Base-by-base conservation (phyloP, 1,284 basidiomycete genomes). In the Vanrija sp. region DNA sequence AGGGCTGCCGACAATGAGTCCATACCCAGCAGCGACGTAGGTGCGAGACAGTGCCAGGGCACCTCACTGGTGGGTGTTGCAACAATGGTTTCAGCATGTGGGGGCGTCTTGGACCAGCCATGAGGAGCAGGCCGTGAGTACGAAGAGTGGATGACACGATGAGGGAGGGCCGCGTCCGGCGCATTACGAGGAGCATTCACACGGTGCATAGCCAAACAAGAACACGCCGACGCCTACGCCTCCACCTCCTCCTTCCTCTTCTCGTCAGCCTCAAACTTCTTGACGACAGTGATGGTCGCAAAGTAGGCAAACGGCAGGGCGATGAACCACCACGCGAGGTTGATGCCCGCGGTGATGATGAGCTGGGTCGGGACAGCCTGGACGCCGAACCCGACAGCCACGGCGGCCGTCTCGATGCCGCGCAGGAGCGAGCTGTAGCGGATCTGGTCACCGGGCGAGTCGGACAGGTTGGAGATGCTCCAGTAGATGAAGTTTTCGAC, bases 401-500 rank as follows among this genome's bases (percentile, higher is more conserved):
- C 46, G 0, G 49, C 46, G 4, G 49, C 49, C 2, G 54, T 56
- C 54, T 56, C 54, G 16, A 56, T 56, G 2, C 54, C 54, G 22
- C 54, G 49, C 36, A 56, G 50, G 14, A 56, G 54, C 2, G 49
- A 56, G 19, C 24, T 24, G 49, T 56, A 51, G 3, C 54, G 45
- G 19, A 56, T 56, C 54, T 47, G 49, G 46, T 56, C 49, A 14
- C 54, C 54, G 1, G 54, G 54, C 20, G 49, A 49, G 49, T 56
- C 54, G 46, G 41, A 41, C 14, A 52, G 38, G 46, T 51, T 51
- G 35, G 35, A 22, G 19, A 56, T 45, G 25, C 54, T 49, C 46
- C 46, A 51, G 42, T 56, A 56, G 38, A 52, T 27, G 46, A 45
- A 55, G 49, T 51, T 51, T 19, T 56, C 54, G 4, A 52, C 38